Evolutionary conservation across 331 rosid species (phyloP), one percentile per base, ranked within the genome.

Genomic region (Quercus tomentella): DNA sequence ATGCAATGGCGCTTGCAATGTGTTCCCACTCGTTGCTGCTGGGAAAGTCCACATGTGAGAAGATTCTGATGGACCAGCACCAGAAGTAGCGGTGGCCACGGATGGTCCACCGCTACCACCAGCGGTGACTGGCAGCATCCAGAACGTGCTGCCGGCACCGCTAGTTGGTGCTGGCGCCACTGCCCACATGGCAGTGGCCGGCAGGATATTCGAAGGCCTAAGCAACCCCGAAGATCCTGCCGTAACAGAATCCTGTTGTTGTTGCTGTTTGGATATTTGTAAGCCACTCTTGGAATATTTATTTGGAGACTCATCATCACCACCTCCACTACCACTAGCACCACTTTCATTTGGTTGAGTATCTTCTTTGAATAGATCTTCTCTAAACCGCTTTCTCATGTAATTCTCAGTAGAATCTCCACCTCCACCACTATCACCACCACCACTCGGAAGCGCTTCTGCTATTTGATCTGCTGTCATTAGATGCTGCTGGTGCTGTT

Each of bases 41-140:
- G 92, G 84, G 31, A 94, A 94, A 18, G 92, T 80, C 98, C 98
- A 94, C 96, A 94, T 90, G 73, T 91, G 98, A 3, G 89, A 79
- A 35, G 89, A 79, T 35, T 94, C 97, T 1, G 93, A 80, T 6
- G 85, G 82, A 22, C 86, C 78, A 1, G 63, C 79, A 1, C 78
- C 89, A 11, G 86, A 77, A 1, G 79, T 72, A 3, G 45, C 68
- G 7, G 63, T 33, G 3, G 81, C 70, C 6, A 82, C 73, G 7
- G 79, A 77, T 1, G 81, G 75, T 0, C 76, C 89, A 20, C 84
- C 86, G 1, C 81, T 78, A 3, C 87, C 79, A 3, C 87, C 87
- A 0, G 91, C 82, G 0, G 85, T 76, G 1, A 91, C 97, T 0
- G 98, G 98, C 4, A 94, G 82, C 98, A 94, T 94, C 98, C 98